Percentiles rank a stretch among this genome's conserved stretches.
These are phyloP conservation scores for Penicillium paneum DNA, from an alignment of 2,329 filamentous ascomycete species.

Conservation along the genomic window DNA sequence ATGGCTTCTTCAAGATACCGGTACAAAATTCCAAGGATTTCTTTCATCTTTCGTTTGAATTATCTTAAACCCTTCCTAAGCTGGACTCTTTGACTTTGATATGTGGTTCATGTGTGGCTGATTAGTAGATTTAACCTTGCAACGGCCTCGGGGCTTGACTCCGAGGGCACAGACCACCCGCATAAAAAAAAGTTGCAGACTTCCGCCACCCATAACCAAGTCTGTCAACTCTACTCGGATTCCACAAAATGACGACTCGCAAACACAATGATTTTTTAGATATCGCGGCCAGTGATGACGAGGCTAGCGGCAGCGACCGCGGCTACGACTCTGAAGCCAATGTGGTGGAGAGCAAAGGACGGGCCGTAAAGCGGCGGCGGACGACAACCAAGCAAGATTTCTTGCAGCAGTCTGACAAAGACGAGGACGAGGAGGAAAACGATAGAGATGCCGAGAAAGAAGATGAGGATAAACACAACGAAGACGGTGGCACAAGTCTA, in stretches of 20 bases:
- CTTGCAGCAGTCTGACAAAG: slow-evolving; percentile 48
- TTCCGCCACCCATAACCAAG: neutral
- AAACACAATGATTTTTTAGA: slow-evolving; percentile 42
- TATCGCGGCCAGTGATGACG: slow-evolving; percentile 35
- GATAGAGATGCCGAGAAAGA: slow-evolving; percentile 10
- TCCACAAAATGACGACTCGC: slow-evolving; percentile 35
- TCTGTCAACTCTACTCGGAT: neutral
- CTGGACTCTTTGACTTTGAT: neutral
- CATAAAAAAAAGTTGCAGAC: slow-evolving; percentile 12
- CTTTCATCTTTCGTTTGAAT: neutral
- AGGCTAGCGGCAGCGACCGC: slow-evolving; percentile 32
- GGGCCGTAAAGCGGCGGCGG: slow-evolving; percentile 32
- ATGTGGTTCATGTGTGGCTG: neutral
- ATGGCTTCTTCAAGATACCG: slow-evolving; percentile 14
- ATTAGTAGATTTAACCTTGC: neutral
- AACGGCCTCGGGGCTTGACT: neutral
- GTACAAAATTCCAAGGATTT: neutral
- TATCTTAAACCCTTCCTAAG: neutral
- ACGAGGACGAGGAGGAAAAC: slow-evolving; percentile 16
- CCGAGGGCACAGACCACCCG: slow-evolving; percentile 14
- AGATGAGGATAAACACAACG: slow-evolving; percentile 7
- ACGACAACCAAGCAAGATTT: slow-evolving; percentile 23
- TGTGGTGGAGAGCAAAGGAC: slow-evolving; percentile 41
- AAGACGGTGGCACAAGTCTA: slow-evolving; percentile 15
- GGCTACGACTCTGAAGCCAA: slow-evolving; percentile 47